Evolutionary conservation across 139 green algal genomes (phyloP).

Genomic region (Chlorella sp.): DNA sequence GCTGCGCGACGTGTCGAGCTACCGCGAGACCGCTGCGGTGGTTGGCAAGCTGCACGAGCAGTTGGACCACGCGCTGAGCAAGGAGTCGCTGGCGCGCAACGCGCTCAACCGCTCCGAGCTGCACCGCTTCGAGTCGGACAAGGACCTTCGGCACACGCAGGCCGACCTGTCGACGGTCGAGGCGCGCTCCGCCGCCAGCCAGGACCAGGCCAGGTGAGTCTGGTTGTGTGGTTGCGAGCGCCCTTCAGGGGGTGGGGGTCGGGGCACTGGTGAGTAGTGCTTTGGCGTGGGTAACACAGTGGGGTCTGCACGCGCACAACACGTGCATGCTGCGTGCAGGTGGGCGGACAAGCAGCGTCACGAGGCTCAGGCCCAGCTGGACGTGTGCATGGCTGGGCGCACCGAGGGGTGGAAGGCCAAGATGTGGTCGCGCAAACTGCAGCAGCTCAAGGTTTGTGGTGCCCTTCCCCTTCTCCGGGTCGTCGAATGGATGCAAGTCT

Average conservation of each 20-base stretch:
- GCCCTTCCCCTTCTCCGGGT: background rate
- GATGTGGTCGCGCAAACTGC: slow-evolving; percentile 44
- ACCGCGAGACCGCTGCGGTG: slow-evolving; percentile 28
- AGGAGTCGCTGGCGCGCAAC: slow-evolving; percentile 34
- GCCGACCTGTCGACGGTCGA: slow-evolving; percentile 23
- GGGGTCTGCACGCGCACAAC: too few species aligned
- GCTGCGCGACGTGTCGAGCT: slow-evolving; percentile 33
- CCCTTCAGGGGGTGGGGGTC: too few species aligned
- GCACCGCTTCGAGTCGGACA: slow-evolving; percentile 45
- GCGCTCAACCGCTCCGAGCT: slow-evolving; percentile 44
- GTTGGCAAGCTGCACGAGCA: slow-evolving; percentile 48
- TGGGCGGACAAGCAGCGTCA: slow-evolving; percentile 45
- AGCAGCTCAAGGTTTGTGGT: slow-evolving; percentile 34
- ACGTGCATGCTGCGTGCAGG: too few species aligned
- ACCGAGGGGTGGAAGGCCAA: slow-evolving; percentile 45
- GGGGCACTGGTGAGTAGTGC: too few species aligned
- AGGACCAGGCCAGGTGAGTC: slow-evolving; percentile 40
- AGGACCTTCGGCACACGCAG: slow-evolving; percentile 25
- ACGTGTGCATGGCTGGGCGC: slow-evolving; percentile 28
- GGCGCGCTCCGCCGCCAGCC: slow-evolving; percentile 14
- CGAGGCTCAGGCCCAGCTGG: slow-evolving; percentile 32
- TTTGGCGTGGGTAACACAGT: too few species aligned
- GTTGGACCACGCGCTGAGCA: slow-evolving; percentile 41
- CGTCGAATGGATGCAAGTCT: too few species aligned
- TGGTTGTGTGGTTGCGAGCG: too few species aligned